Evolutionary conservation across 352 stramenopile genomes (phyloP).

Genomic region (Globisporangium camurandrum): DNA sequence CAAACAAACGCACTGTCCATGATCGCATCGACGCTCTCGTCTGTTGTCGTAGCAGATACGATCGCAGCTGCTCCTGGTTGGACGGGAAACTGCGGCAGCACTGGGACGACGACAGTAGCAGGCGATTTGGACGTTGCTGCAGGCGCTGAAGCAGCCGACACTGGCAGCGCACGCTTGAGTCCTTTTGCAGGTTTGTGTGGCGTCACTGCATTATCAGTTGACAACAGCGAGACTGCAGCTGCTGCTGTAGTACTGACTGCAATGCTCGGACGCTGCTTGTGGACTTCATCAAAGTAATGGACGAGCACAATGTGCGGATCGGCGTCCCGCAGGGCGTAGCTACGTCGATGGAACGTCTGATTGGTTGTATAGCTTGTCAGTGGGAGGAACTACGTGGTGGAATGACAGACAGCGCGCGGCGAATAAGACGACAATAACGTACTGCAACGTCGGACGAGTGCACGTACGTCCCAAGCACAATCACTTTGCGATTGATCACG

Average conservation of each 20-base stretch:
- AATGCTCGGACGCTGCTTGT: slow-evolving; percentile 35
- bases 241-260: background rate
- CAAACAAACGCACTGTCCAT: slow-evolving; percentile 35
- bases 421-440: slow-evolving; percentile 7
- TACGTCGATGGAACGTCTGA: slow-evolving; percentile 80
- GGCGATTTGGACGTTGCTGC: background rate
- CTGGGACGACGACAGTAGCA: too few relatives aligned
- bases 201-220: background rate
- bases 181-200: slow-evolving; percentile 14
- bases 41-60: background rate
- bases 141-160: background rate
- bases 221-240: background rate
- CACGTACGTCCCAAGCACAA: slow-evolving; percentile 78
- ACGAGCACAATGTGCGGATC: slow-evolving; percentile 72
- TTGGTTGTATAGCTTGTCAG: background rate
- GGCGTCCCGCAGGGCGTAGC: slow-evolving; percentile 66
- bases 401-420: background rate
- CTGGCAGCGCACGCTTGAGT: slow-evolving; percentile 27
- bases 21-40: slow-evolving; percentile 39
- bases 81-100: slow-evolving; percentile 8
- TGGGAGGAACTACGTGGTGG: background rate
- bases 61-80: slow-evolving; percentile 2
- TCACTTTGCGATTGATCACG: slow-evolving; percentile 75
- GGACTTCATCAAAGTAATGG: slow-evolving; percentile 79
- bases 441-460: slow-evolving; percentile 69